A percentile compares a stretch with the other conserved stretches of the same genome.
phyloP scores from a whole-genome alignment of 441 rosid genomes.

The Raphanus hybrid region DNA sequence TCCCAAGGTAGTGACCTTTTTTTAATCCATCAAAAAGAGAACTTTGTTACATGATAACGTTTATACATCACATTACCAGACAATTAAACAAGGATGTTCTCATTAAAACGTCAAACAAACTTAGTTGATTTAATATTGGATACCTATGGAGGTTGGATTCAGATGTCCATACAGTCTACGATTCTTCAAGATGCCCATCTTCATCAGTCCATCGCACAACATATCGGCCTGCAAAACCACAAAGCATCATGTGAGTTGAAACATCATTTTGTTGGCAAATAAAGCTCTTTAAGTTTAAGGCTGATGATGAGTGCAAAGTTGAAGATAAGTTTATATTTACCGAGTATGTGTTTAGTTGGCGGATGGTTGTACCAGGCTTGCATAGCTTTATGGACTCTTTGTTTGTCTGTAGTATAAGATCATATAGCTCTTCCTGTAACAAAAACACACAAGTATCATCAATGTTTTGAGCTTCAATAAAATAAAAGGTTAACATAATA shows the following conservation, averaged over 20 bases:
- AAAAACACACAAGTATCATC: conserved; percentile 6
- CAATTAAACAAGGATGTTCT: no score
- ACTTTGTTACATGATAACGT: no score
- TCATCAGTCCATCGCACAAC: conserved; percentile 42
- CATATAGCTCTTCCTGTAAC: conserved; percentile 81
- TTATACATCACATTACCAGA: no score
- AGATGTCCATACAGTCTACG: conserved; percentile 63
- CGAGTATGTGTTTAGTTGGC: conserved; percentile 72
- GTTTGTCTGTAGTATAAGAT: conserved; percentile 86
- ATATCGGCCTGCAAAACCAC: conserved; percentile 61
- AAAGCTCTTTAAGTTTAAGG: background rate
- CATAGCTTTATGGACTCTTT: conserved; percentile 76
- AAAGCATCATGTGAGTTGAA: conserved; percentile 26
- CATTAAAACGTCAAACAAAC: no score
- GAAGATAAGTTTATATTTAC: conserved; percentile 48
- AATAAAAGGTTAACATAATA: background rate
- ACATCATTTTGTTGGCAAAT: conserved; percentile 10
- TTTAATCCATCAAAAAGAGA: conserved; percentile 11
- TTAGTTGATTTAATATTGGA: conserved; percentile 7
- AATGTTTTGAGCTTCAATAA: conserved; percentile 10
- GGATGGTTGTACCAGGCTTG: conserved; percentile 81
- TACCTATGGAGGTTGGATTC: conserved; percentile 98
- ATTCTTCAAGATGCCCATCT: conserved; percentile 44
- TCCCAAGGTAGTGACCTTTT: conserved; percentile 98
- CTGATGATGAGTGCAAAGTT: background rate